Percentiles rank a stretch among this genome's conserved stretches.
phyloP scores from a whole-genome alignment of 768 basidiomycete genomes.

The Xerocomus spinulosus region DNA sequence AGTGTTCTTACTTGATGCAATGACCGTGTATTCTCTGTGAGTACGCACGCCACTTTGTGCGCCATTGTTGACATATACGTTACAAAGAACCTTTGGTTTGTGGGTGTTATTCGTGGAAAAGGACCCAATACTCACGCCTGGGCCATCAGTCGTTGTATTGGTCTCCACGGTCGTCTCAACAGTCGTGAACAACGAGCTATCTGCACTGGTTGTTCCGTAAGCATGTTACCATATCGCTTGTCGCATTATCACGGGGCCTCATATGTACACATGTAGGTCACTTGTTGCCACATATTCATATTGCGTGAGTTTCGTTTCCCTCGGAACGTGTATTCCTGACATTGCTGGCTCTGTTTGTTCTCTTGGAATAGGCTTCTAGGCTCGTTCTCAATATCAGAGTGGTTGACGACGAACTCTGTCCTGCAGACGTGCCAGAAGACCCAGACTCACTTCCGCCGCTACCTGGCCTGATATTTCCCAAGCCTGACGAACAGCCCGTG shows the following conservation, averaged over 20 bases:
- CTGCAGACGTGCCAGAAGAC: slow-evolving; percentile 1
- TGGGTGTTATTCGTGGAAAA: neutral
- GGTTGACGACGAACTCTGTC: neutral
- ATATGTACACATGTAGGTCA: slow-evolving; percentile 8
- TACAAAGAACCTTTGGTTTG: slow-evolving; percentile 21
- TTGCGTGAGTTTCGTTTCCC: slow-evolving; percentile 21
- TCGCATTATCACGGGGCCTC: slow-evolving; percentile 6
- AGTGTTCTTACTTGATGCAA: slow-evolving; percentile 9
- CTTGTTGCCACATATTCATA: slow-evolving; percentile 18
- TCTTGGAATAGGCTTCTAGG: slow-evolving; percentile 11
- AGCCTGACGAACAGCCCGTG: slow-evolving; percentile 3
- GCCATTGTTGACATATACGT: neutral
- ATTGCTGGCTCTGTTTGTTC: neutral
- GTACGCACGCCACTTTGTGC: neutral
- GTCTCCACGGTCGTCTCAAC: slow-evolving; percentile 14
- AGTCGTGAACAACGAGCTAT: slow-evolving; percentile 10
- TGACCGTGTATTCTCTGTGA: slow-evolving; percentile 17
- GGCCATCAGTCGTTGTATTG: slow-evolving; percentile 10
- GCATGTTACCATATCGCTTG: neutral
- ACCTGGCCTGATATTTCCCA: neutral
- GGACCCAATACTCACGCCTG: neutral
- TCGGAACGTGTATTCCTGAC: neutral
- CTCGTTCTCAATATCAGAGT: slow-evolving; percentile 19
- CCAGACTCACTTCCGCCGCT: slow-evolving; percentile 4
- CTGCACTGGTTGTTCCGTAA: slow-evolving; percentile 13